A percentile compares a stretch with the other conserved stretches of the same genome.
Evolutionary conservation across 1,139 yeast species (phyloP).

Genomic region (Blastobotrys petasosporus): DNA sequence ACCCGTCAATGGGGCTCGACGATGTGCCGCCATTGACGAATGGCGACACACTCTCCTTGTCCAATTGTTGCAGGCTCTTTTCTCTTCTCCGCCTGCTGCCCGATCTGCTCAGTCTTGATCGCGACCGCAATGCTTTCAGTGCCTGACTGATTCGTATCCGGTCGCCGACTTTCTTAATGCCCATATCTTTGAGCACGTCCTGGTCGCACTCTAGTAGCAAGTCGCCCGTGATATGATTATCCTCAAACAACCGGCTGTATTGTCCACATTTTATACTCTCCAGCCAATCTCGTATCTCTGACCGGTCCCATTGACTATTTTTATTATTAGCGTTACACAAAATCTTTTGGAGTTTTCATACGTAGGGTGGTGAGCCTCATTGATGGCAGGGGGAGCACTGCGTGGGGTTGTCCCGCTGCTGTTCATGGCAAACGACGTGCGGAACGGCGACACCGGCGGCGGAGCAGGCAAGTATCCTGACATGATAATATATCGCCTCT

Average conservation of each 20-base stretch:
- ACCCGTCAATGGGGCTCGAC: conserved; percentile 19
- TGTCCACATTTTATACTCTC: conserved; percentile 30
- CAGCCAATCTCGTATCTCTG: conserved; percentile 36
- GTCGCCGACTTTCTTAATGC: conserved; percentile 76
- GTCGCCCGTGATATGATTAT: conserved; percentile 54
- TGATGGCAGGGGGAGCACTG: conserved; percentile 14
- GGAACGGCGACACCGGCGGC: conserved; percentile 26
- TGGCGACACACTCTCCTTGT: conserved; percentile 22
- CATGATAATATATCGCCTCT: conserved; percentile 13
- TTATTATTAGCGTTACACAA: background rate
- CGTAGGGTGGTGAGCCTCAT: conserved; percentile 1
- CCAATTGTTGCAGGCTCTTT: conserved; percentile 20
- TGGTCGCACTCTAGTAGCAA: conserved; percentile 61
- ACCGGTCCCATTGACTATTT: conserved; percentile 26
- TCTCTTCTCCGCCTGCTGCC: background rate
- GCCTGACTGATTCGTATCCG: conserved; percentile 60
- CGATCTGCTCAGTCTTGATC: background rate
- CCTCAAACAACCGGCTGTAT: conserved; percentile 30
- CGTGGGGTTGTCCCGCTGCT: conserved; percentile 8
- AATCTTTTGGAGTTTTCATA: background rate
- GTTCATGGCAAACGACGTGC: conserved; percentile 25
- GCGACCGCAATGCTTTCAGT: conserved; percentile 27
- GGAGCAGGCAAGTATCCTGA: conserved; percentile 28
- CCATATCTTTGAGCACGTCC: conserved; percentile 65
- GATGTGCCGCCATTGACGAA: conserved; percentile 13